These are phyloP conservation scores for Dillenia suffruticosa DNA, from an alignment of 164 flowering plant genomes.

Conservation along the genomic window DNA sequence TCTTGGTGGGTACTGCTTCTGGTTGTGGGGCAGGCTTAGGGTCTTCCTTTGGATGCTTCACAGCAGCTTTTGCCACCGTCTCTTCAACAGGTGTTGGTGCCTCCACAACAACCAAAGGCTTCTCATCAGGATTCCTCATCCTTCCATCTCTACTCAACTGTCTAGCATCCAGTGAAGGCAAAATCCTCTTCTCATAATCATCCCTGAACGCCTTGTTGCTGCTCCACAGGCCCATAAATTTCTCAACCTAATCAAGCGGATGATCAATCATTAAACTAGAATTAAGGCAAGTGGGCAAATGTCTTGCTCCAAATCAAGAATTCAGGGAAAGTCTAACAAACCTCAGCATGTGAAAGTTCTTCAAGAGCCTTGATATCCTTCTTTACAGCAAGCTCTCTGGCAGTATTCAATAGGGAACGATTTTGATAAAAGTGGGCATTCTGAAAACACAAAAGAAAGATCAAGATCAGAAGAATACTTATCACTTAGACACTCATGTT, in stretches of 20 bases:
- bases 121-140: slow-evolving; percentile 80
- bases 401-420: slow-evolving; percentile 51
- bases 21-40: slow-evolving; percentile 25
- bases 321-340: slow-evolving; percentile 17
- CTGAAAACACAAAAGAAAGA: slow-evolving; percentile 35
- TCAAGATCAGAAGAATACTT: neutral
- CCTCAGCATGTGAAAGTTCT: slow-evolving; percentile 60
- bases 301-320: neutral
- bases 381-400: slow-evolving; percentile 66
- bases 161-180: slow-evolving; percentile 68
- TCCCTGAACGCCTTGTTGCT: slow-evolving; percentile 64
- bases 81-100: slow-evolving; percentile 31
- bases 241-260: slow-evolving; percentile 48
- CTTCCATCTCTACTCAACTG: slow-evolving; percentile 85
- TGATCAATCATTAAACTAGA: neutral
- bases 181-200: slow-evolving; percentile 73
- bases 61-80: slow-evolving; percentile 27
- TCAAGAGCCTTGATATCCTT: slow-evolving; percentile 61
- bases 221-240: slow-evolving; percentile 69
- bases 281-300: neutral
- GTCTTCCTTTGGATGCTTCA: slow-evolving; percentile 52
- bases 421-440: slow-evolving; percentile 54
- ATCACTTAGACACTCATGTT: no score
- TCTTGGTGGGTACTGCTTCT: slow-evolving; percentile 23
- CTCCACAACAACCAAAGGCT: slow-evolving; percentile 45